Base-by-base conservation (phyloP, 108 stramenopile genomes). In the Cyclotella cryptica region DNA sequence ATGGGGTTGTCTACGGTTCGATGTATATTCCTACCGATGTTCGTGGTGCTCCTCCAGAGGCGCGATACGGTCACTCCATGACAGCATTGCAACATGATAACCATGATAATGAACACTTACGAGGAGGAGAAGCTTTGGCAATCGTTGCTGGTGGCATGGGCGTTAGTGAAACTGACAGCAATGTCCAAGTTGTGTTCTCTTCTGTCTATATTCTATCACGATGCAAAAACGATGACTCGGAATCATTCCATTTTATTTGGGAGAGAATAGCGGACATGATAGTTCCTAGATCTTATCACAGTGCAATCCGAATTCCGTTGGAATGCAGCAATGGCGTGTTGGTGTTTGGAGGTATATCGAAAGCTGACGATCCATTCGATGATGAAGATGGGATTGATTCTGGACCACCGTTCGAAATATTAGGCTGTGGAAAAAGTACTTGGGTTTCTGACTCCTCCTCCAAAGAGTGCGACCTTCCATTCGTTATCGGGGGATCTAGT, bases 31-130 rank as follows among this genome's bases (percentile, higher is more conserved):
- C 87, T 59, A 35, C 46, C 22, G 80, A 86, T 61, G 71, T 90
- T 30, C 74, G 84, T 30, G 89, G 87, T 24, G 43, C 53, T 29
- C 53, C 66, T 21, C 92, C 95, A 13, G 35, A 64, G 61, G 69
- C 92, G 21, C 70, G 91, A 30, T 96, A 88, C 88, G 95, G 92
- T 13, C 92, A 93, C 75, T 74, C 85, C 12, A 79, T 93, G 66
- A 88, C 85, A 18, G 54, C 87, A 24, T 59, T 93, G 45, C 61
- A 64, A 0, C 53, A 57, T 43, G 57, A 19, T 19, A 10, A 40
- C n/a, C 40, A 45, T 71, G 21, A 28, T 65, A 35, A 39, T 47
- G 27, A 44, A 9, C 58, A 53, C 19, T 58, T 69, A 41, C 57
- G 52, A 67, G 28, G 71, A 0, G 54, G 58, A 69, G 62, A 80